These are phyloP conservation scores for Nymphaea colorata DNA, from an alignment of 164 flowering plant species.

Conservation along the genomic window DNA sequence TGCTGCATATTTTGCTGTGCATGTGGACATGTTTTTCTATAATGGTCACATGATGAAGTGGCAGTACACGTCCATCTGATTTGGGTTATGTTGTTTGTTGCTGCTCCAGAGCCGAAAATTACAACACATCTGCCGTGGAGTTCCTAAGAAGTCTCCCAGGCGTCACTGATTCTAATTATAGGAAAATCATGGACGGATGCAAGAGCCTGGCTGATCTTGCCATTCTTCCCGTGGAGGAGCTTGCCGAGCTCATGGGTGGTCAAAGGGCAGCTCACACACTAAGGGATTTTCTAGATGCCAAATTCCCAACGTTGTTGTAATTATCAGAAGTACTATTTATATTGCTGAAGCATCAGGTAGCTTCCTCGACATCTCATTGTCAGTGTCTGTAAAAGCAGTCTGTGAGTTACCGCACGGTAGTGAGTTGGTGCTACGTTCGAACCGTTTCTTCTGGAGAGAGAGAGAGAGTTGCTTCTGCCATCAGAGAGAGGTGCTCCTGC, in stretches of 20 bases:
- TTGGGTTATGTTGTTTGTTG: background rate
- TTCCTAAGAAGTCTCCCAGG: conserved; percentile 91
- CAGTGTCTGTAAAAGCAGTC: background rate
- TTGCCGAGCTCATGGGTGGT: conserved; percentile 91
- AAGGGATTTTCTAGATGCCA: conserved; percentile 90
- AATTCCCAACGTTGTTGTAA: conserved; percentile 42
- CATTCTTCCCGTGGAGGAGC: conserved; percentile 61
- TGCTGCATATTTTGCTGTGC: too few species aligned
- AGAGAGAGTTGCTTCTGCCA: too few species aligned
- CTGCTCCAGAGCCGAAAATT: conserved; percentile 76
- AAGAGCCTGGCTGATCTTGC: conserved; percentile 83
- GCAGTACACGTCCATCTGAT: too few species aligned
- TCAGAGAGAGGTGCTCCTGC: too few species aligned
- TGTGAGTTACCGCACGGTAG: too few species aligned
- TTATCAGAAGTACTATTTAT: background rate
- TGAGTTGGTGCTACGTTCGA: too few species aligned
- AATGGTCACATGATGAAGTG: too few species aligned
- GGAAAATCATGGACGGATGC: conserved; percentile 83
- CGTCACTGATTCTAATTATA: conserved; percentile 85
- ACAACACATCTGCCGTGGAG: conserved; percentile 90
- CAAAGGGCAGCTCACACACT: conserved; percentile 76
- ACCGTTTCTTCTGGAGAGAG: too few species aligned
- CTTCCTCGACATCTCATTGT: background rate
- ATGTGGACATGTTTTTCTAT: too few species aligned
- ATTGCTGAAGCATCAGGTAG: background rate